Conservation (phyloP, 192 early-diverging fungal species). For the Podila epigama region DNA sequence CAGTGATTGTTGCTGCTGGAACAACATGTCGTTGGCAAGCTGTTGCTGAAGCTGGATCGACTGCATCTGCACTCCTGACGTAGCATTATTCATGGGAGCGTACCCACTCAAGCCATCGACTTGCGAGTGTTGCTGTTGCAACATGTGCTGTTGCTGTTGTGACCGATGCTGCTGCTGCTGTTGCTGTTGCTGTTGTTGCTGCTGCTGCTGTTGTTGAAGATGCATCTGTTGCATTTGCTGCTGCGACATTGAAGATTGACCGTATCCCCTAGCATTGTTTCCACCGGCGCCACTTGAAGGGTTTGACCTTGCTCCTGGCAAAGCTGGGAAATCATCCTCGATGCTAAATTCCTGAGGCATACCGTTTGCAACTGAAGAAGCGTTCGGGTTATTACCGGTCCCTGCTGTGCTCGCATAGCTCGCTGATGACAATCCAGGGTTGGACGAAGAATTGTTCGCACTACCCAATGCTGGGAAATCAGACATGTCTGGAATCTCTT, state of each 20-base stretch:
- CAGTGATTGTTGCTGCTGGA: slow-evolving; percentile 26
- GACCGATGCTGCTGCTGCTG: slow-evolving; percentile 24
- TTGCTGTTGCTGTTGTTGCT: slow-evolving; percentile 24
- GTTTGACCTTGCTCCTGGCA: slow-evolving; percentile 51
- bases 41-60: slow-evolving; percentile 44
- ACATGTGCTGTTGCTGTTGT: slow-evolving; percentile 30
- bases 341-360: slow-evolving; percentile 50
- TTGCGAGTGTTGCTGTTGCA: slow-evolving; percentile 25
- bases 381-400: slow-evolving; percentile 28
- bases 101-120: slow-evolving; percentile 27
- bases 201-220: slow-evolving; percentile 30
- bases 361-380: slow-evolving; percentile 23
- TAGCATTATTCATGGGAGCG: slow-evolving; percentile 22
- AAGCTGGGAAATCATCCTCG: slow-evolving; percentile 55
- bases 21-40: slow-evolving; percentile 42
- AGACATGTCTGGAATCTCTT: slow-evolving; percentile 51
- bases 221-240: slow-evolving; percentile 18
- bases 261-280: slow-evolving; percentile 46
- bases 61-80: slow-evolving; percentile 43
- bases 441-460: slow-evolving; percentile 45
- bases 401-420: slow-evolving; percentile 54
- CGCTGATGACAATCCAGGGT: slow-evolving; percentile 44
- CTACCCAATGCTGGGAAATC: slow-evolving; percentile 57
- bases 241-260: slow-evolving; percentile 11
- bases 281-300: slow-evolving; percentile 46